Percentiles rank a stretch among this genome's conserved stretches.
These are phyloP conservation scores for Paramecium pentaurelia DNA, from an alignment of 73 alveolate species.

Conservation along the genomic window DNA sequence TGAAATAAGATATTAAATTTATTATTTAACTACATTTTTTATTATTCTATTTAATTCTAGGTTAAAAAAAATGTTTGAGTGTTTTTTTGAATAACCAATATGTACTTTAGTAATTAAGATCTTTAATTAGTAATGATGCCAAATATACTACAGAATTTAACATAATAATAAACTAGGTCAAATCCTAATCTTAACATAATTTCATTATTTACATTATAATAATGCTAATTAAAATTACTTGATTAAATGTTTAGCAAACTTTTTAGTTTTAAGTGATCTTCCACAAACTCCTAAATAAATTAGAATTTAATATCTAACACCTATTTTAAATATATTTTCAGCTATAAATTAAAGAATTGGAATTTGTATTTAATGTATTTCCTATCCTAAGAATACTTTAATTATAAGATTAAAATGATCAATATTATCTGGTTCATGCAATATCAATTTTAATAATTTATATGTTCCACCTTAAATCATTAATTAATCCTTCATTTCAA, in stretches of 20 bases:
- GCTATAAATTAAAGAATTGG: neutral
- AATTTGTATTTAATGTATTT: neutral
- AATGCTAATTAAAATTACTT: neutral
- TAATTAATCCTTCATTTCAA: neutral
- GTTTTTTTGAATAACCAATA: neutral
- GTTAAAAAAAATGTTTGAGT: neutral
- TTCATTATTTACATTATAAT: neutral
- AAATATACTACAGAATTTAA: neutral
- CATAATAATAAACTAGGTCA: neutral
- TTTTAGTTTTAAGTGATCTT: neutral
- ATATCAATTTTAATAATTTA: neutral
- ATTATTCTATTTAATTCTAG: neutral
- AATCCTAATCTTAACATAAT: neutral
- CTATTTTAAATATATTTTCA: neutral
- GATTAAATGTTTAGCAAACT: neutral
- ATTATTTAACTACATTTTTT: neutral
- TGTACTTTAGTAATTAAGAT: neutral
- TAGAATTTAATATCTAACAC: neutral
- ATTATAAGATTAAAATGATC: neutral
- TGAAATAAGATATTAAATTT: neutral
- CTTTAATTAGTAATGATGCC: neutral
- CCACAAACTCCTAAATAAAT: neutral
- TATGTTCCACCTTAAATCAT: neutral
- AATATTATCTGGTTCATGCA: neutral
- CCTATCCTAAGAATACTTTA: neutral